Conservation (phyloP, 1,284 basidiomycete genomes). For the Farysia itapuensis region DNA sequence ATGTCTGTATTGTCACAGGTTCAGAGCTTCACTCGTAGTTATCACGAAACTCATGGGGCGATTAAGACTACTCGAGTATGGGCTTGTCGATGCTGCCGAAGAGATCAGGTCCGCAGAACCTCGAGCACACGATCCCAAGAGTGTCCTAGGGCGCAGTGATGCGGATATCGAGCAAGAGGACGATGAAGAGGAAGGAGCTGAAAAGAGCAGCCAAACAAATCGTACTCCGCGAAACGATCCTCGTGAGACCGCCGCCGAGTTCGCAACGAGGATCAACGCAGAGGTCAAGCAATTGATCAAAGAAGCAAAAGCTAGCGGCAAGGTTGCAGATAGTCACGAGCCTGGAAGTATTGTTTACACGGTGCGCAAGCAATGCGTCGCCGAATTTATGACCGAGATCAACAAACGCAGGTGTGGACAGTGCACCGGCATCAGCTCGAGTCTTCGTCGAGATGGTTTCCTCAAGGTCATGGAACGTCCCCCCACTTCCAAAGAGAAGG, state of each 20-base stretch:
- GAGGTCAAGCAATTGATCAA: constrained; percentile 73
- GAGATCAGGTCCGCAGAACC: constrained; percentile 63
- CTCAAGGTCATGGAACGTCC: constrained; percentile 82
- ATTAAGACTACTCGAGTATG: constrained; percentile 84
- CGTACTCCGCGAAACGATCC: background rate
- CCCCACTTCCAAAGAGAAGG: constrained; percentile 15
- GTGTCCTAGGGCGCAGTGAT: constrained; percentile 14
- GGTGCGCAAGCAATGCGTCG: constrained; percentile 78
- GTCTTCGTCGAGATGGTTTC: constrained; percentile 88
- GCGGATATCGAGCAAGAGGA: constrained; percentile 36
- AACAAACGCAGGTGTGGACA: constrained; percentile 70
- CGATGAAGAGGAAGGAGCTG: constrained; percentile 12
- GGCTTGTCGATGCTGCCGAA: constrained; percentile 80
- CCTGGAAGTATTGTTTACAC: constrained; percentile 78
- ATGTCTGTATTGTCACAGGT: constrained; percentile 95
- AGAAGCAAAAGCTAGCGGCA: constrained; percentile 38
- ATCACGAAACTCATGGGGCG: constrained; percentile 72
- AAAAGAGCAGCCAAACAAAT: constrained; percentile 2
- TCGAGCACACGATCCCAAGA: constrained; percentile 6
- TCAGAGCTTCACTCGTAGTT: constrained; percentile 74
- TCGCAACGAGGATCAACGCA: constrained; percentile 44
- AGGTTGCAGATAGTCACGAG: constrained; percentile 60
- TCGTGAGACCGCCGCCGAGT: constrained; percentile 60
- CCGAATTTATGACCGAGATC: constrained; percentile 77
- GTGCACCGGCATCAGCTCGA: constrained; percentile 82